A percentile compares a stretch with the other conserved stretches of the same genome.
These are phyloP conservation scores for Kodamaea derodonti DNA, from an alignment of 1,139 yeast species.

Conservation along the genomic window DNA sequence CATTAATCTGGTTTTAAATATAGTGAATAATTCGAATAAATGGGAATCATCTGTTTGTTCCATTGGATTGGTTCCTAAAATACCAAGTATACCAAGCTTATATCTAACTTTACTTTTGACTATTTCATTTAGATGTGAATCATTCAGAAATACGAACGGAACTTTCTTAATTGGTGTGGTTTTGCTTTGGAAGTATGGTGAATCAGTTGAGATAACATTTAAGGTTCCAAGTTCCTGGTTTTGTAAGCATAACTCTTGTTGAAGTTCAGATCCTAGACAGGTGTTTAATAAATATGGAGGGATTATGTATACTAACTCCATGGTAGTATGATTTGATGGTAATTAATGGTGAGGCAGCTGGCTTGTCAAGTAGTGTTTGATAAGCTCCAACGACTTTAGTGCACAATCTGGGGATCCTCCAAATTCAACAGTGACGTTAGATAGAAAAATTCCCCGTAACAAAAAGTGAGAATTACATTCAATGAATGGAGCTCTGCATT, in stretches of 20 bases:
- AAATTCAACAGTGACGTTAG: too few species aligned
- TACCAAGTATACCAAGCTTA: conserved; percentile 36
- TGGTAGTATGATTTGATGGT: conserved; percentile 7
- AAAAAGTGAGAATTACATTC: too few species aligned
- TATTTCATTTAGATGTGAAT: conserved; percentile 28
- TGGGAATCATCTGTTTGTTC: conserved; percentile 24
- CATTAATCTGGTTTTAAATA: conserved; percentile 29
- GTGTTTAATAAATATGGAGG: conserved; percentile 45
- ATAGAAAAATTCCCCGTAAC: too few species aligned
- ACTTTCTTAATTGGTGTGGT: conserved; percentile 10
- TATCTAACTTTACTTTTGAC: conserved; percentile 34
- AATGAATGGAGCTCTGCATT: too few species aligned
- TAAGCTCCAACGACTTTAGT: too few species aligned
- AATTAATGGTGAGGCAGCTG: too few species aligned
- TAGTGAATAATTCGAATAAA: conserved; percentile 29
- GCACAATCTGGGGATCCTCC: too few species aligned
- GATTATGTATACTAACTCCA: conserved; percentile 28
- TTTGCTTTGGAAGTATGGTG: conserved; percentile 20
- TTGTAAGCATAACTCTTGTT: conserved; percentile 19
- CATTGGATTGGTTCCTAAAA: conserved; percentile 35
- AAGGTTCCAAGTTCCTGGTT: conserved; percentile 25
- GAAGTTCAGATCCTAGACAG: conserved; percentile 32
- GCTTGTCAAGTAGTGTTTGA: too few species aligned
- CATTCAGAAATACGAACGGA: conserved; percentile 24
- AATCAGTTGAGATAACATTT: conserved; percentile 26